Percentiles rank a stretch among this genome's conserved stretches.
Conservation (phyloP, 805 yeast species). For the Teunomyces stri region DNA sequence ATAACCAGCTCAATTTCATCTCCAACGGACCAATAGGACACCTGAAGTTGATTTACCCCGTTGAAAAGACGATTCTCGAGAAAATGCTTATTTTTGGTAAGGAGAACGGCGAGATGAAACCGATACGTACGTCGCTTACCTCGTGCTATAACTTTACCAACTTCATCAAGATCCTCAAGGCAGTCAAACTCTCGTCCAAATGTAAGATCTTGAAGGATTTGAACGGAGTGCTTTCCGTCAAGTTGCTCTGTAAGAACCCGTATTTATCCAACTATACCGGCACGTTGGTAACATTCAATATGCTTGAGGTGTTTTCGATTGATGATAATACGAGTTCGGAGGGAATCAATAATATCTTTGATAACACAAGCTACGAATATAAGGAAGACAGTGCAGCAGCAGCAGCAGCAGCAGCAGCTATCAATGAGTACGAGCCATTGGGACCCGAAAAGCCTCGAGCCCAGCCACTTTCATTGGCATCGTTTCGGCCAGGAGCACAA, state of each 20-base stretch:
- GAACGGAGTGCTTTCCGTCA: constrained; percentile 36
- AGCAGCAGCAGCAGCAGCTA: background rate
- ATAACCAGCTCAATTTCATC: constrained; percentile 51
- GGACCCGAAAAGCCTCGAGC: constrained; percentile 3
- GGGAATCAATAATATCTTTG: constrained; percentile 22
- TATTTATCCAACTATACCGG: constrained; percentile 30
- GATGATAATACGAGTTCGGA: constrained; percentile 11
- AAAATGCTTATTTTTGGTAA: constrained; percentile 43
- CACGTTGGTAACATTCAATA: constrained; percentile 37
- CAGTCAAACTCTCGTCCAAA: constrained; percentile 37
- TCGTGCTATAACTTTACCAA: constrained; percentile 32
- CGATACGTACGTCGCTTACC: constrained; percentile 19
- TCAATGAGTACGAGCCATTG: constrained; percentile 7
- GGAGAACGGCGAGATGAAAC: constrained; percentile 24
- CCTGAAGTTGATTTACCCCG: constrained; percentile 65
- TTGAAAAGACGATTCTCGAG: constrained; percentile 59
- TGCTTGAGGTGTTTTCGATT: constrained; percentile 29
- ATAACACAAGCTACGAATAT: constrained; percentile 26
- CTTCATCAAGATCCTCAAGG: constrained; percentile 32
- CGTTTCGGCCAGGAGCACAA: constrained; percentile 13
- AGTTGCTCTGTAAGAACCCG: constrained; percentile 35
- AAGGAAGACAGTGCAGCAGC: constrained; percentile 5
- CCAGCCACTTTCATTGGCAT: constrained; percentile 23
- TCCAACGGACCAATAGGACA: constrained; percentile 74
- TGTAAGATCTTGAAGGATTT: constrained; percentile 39